phyloP scores from a whole-genome alignment of 1,284 basidiomycete genomes.

The Leucocoprinus gongylophorus region DNA sequence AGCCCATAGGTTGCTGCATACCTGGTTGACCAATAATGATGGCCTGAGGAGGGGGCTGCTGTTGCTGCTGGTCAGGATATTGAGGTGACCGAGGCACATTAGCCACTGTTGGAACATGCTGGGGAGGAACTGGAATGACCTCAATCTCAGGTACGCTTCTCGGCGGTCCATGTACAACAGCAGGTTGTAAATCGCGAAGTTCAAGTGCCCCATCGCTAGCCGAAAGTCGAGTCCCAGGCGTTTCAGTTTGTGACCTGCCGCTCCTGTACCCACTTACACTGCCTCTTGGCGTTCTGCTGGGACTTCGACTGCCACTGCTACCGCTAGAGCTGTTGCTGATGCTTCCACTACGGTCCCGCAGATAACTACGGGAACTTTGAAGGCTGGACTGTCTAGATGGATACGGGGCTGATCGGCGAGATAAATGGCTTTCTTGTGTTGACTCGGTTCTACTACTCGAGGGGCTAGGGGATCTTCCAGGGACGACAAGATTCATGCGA shows the following conservation, averaged over 20 bases:
- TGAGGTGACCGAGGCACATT: constrained; percentile 14
- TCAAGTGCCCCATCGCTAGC: background rate
- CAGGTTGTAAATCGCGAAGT: background rate
- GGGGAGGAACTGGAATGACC: constrained; percentile 5
- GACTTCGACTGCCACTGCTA: constrained; percentile 17
- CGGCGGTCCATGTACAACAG: background rate
- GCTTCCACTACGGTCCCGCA: constrained; percentile 1
- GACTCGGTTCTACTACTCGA: constrained; percentile 11
- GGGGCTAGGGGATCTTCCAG: background rate
- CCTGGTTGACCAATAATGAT: constrained; percentile 12
- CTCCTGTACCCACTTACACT: constrained; percentile 10
- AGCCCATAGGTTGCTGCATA: background rate
- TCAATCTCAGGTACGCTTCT: background rate
- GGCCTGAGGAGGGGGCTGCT: background rate
- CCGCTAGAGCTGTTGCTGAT: constrained; percentile 12
- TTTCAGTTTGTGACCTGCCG: constrained; percentile 1
- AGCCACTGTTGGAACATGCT: constrained; percentile 8
- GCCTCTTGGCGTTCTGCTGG: constrained; percentile 14
- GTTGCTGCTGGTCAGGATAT: constrained; percentile 15
- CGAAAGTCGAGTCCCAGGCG: background rate
- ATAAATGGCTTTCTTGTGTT: background rate
- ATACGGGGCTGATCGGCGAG: background rate
- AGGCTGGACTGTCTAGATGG: constrained; percentile 2
- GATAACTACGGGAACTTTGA: constrained; percentile 11
- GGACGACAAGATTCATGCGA: background rate